A percentile compares a stretch with the other conserved stretches of the same genome.
phyloP scores from a whole-genome alignment of 1,284 basidiomycete genomes.

The Neonothopanus nambi region DNA sequence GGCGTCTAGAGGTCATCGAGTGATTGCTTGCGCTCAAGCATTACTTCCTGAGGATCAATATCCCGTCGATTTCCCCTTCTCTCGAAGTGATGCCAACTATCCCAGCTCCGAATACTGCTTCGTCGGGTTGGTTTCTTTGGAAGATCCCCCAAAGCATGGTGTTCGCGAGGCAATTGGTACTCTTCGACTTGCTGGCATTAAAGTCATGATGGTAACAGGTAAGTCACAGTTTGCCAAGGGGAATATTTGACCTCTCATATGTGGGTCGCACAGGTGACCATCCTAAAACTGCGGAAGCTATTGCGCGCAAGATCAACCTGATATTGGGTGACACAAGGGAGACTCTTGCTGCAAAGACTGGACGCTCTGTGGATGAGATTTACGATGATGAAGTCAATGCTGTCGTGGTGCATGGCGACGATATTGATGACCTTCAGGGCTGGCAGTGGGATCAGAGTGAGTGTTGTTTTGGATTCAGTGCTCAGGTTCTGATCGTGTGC shows the following conservation, averaged over 20 bases:
- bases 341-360: conserved; percentile 55
- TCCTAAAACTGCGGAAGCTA: conserved; percentile 69
- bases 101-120: conserved; percentile 60
- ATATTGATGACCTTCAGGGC: conserved; percentile 60
- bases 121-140: conserved; percentile 63
- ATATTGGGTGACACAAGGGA: conserved; percentile 65
- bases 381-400: conserved; percentile 69
- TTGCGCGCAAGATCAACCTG: conserved; percentile 67
- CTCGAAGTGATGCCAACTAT: conserved; percentile 54
- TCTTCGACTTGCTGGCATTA: conserved; percentile 66
- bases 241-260: background rate
- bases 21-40: conserved; percentile 66
- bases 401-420: conserved; percentile 66
- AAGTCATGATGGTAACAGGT: conserved; percentile 75
- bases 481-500: background rate
- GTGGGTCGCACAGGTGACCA: conserved; percentile 25
- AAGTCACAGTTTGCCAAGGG: conserved; percentile 13
- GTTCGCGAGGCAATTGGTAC: conserved; percentile 71
- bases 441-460: conserved; percentile 72
- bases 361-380: conserved; percentile 53
- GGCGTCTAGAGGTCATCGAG: conserved; percentile 70
- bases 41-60: conserved; percentile 52
- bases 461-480: conserved; percentile 19
- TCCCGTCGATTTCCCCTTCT: conserved; percentile 48
- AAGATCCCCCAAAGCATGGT: conserved; percentile 71